These are phyloP conservation scores for Takakia lepidozioides DNA, from an alignment of 225 moss, liverwort and hornwort genomes.

Conservation along the genomic window DNA sequence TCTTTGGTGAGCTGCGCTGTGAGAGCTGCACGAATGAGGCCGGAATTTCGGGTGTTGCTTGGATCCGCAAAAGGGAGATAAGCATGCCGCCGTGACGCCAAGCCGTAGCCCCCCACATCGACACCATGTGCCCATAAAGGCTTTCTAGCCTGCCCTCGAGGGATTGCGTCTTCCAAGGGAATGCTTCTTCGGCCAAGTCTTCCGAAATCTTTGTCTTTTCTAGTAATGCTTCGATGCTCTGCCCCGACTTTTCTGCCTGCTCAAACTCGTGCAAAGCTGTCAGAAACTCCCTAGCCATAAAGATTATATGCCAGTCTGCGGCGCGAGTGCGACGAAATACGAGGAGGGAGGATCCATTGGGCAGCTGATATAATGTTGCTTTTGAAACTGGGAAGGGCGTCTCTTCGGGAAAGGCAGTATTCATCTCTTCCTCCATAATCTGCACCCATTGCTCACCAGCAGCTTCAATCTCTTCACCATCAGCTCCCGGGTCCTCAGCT, in stretches of 20 bases:
- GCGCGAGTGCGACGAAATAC: conserved; percentile 37
- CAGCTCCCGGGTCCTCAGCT: conserved; percentile 1
- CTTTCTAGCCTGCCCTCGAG: conserved; percentile 63
- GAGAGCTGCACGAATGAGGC: conserved; percentile 55
- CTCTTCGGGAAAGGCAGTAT: conserved; percentile 20
- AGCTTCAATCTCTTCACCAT: neutral
- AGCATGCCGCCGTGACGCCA: conserved; percentile 49
- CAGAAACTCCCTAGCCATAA: conserved; percentile 34
- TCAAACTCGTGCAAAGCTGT: conserved; percentile 5
- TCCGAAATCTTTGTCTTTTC: neutral
- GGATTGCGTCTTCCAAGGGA: conserved; percentile 55
- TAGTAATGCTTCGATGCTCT: neutral
- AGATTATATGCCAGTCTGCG: too few relatives aligned
- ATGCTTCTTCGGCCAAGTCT: conserved; percentile 3
- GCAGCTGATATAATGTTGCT: conserved; percentile 29
- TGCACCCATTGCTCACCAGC: conserved; percentile 20
- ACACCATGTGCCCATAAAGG: conserved; percentile 87
- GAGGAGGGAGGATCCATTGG: conserved; percentile 19
- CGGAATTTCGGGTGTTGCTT: conserved; percentile 26
- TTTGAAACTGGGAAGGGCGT: conserved; percentile 27
- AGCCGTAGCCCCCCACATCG: conserved; percentile 66
- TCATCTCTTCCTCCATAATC: conserved; percentile 34
- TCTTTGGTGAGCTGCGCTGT: conserved; percentile 32
- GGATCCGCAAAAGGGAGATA: conserved; percentile 55
- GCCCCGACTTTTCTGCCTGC: neutral